These are phyloP conservation scores for Baorangia bicolor DNA, from an alignment of 768 basidiomycete species.

Conservation along the genomic window DNA sequence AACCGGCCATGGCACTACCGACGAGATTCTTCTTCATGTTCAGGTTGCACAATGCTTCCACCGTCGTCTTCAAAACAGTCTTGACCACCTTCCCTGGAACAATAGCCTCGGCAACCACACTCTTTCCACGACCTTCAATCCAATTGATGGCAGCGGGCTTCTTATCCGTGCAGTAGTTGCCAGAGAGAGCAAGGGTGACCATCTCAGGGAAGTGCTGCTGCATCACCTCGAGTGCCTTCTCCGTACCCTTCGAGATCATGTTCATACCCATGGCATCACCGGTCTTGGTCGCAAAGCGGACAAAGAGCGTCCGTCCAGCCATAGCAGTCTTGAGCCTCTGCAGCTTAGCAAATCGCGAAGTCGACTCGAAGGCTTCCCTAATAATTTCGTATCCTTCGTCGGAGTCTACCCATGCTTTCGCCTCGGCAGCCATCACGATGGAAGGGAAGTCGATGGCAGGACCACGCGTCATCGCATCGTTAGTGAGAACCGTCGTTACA, in stretches of 20 bases:
- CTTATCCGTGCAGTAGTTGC: slow-evolving; percentile 99
- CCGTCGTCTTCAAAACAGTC: slow-evolving; percentile 93
- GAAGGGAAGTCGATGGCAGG: slow-evolving; percentile 97
- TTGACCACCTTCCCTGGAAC: slow-evolving; percentile 87
- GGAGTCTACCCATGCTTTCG: slow-evolving; percentile 85
- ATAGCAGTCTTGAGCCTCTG: slow-evolving; percentile 84
- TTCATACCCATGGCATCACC: slow-evolving; percentile 99
- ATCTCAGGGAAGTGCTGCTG: slow-evolving; percentile 83
- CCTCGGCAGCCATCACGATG: slow-evolving; percentile 74
- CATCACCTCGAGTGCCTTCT: slow-evolving; percentile 86
- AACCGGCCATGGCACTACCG: slow-evolving; percentile 97
- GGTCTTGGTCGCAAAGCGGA: slow-evolving; percentile 91
- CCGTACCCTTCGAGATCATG: slow-evolving; percentile 99
- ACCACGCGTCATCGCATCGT: slow-evolving; percentile 97
- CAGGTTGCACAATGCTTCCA: slow-evolving; percentile 82
- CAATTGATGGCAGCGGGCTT: slow-evolving; percentile 99
- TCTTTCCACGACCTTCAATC: slow-evolving; percentile 99
- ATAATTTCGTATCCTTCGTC: slow-evolving; percentile 75
- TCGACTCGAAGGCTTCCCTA: slow-evolving; percentile 88
- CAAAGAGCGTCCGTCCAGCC: slow-evolving; percentile 90
- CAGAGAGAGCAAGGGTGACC: slow-evolving; percentile 86
- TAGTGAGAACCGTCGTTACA: slow-evolving; percentile 87
- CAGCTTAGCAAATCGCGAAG: slow-evolving; percentile 88
- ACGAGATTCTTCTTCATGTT: slow-evolving; percentile 97
- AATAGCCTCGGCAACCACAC: slow-evolving; percentile 93